Percentiles rank a stretch among this genome's conserved stretches.
Evolutionary conservation across 2,329 filamentous ascomycete species (phyloP).

Genomic region (Septoria petroselini): DNA sequence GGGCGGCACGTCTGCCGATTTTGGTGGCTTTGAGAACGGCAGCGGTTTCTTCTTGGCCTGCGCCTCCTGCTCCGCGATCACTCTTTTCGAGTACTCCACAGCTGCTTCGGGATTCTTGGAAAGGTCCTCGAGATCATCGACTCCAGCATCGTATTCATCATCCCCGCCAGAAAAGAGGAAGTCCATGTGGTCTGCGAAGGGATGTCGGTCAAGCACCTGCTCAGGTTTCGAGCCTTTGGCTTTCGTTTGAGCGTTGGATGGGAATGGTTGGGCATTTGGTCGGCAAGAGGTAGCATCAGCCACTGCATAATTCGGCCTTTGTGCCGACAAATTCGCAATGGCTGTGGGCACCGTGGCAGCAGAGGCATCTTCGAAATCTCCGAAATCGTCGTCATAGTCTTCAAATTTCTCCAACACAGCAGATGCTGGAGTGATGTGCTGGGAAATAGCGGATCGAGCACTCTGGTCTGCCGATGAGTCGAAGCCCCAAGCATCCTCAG

Average conservation of each 20-base stretch:
- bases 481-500: not conserved
- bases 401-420: not conserved
- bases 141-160: conserved; percentile 38
- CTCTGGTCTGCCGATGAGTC: not conserved
- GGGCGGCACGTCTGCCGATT: conserved; percentile 12
- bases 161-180: conserved; percentile 35
- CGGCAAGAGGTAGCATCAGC: conserved; percentile 7
- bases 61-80: conserved; percentile 32
- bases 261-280: conserved; percentile 5
- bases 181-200: conserved; percentile 38
- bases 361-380: conserved; percentile 50
- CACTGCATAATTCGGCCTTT: not conserved
- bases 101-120: conserved; percentile 37
- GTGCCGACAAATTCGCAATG: not conserved
- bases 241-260: conserved; percentile 14
- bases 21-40: conserved; percentile 5
- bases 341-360: conserved; percentile 7
- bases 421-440: not conserved
- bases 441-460: not conserved
- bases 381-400: conserved; percentile 52
- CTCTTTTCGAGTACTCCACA: conserved; percentile 37
- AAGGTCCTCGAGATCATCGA: conserved; percentile 35
- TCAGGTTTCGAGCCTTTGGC: conserved; percentile 6
- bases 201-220: conserved; percentile 29
- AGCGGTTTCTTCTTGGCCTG: conserved; percentile 13